Percentiles rank a stretch among this genome's conserved stretches.
phyloP scores from a whole-genome alignment of 1,284 basidiomycete species.

The Coriolopsis trogii region DNA sequence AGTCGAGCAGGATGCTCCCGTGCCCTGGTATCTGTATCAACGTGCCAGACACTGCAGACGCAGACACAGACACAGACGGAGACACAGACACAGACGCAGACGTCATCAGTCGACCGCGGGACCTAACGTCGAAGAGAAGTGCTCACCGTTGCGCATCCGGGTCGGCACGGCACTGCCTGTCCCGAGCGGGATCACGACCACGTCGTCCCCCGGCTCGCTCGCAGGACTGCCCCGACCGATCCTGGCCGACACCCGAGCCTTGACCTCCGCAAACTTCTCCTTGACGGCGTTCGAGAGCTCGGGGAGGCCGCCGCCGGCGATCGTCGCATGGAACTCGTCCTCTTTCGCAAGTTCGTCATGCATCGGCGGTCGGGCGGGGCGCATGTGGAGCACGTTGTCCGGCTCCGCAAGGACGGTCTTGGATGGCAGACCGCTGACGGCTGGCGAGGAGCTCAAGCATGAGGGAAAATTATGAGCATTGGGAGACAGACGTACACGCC shows the following conservation, averaged over 20 bases:
- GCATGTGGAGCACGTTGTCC: slow-evolving; percentile 45
- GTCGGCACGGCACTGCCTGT: slow-evolving; percentile 88
- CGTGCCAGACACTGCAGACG: slow-evolving; percentile 68
- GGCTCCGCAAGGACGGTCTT: slow-evolving; percentile 45
- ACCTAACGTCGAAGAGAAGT: neutral
- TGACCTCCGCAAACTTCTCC: slow-evolving; percentile 23
- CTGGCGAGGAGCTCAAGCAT: slow-evolving; percentile 31
- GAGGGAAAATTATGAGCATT: neutral
- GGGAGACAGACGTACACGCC: slow-evolving; percentile 36
- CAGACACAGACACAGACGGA: neutral
- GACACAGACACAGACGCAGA: neutral
- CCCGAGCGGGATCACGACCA: slow-evolving; percentile 80
- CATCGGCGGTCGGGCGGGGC: slow-evolving; percentile 48
- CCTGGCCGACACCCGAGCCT: slow-evolving; percentile 8
- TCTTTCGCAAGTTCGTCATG: slow-evolving; percentile 33
- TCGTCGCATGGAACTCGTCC: slow-evolving; percentile 51
- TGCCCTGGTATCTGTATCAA: slow-evolving; percentile 69
- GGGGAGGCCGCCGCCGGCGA: slow-evolving; percentile 34
- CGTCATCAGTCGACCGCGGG: too few species aligned
- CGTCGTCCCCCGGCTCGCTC: slow-evolving; percentile 57
- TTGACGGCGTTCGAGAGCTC: slow-evolving; percentile 39
- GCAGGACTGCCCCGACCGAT: slow-evolving; percentile 8
- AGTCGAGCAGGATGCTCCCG: slow-evolving; percentile 84
- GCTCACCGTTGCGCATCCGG: slow-evolving; percentile 82
- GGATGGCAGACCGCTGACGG: slow-evolving; percentile 50